Evolutionary conservation across 805 yeast genomes (phyloP).

Genomic region (Wickerhamiella vanderwaltii): DNA sequence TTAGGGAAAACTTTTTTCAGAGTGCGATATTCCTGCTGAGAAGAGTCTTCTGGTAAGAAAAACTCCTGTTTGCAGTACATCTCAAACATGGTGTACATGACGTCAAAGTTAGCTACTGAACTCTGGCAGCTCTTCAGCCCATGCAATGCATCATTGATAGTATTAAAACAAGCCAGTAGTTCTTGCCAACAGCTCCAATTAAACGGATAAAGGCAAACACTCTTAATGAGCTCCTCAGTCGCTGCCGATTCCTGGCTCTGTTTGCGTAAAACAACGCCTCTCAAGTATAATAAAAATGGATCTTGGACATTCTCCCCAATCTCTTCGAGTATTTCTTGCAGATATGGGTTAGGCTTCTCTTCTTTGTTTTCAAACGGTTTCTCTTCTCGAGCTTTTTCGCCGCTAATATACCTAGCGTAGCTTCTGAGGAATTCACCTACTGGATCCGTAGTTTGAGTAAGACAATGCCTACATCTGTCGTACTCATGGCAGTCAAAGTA

Average conservation of each 20-base stretch:
- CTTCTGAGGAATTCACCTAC: conserved; percentile 42
- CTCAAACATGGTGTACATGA: conserved; percentile 47
- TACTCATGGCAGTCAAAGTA: conserved; percentile 78
- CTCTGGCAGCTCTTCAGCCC: conserved; percentile 3
- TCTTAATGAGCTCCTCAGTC: conserved; percentile 43
- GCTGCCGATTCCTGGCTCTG: conserved; percentile 54
- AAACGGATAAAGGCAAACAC: conserved; percentile 59
- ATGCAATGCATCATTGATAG: conserved; percentile 38
- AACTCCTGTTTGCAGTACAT: conserved; percentile 65
- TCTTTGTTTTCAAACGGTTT: conserved; percentile 33
- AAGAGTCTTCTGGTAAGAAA: conserved; percentile 35
- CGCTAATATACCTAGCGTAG: conserved; percentile 58
- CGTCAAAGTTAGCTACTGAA: conserved; percentile 7
- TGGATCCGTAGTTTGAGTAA: conserved; percentile 33
- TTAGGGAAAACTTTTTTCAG: conserved; percentile 51
- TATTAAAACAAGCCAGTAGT: conserved; percentile 46
- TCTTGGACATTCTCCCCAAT: conserved; percentile 22
- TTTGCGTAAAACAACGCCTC: conserved; percentile 54
- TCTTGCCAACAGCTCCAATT: conserved; percentile 96
- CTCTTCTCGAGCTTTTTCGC: conserved; percentile 65
- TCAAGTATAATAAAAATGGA: conserved; percentile 59
- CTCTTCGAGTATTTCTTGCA: conserved; percentile 30
- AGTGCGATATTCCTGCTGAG: conserved; percentile 39
- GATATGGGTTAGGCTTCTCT: conserved; percentile 25
- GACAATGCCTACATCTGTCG: conserved; percentile 54